Evolutionary conservation across 2,329 filamentous ascomycete species (phyloP), one percentile per base, ranked within the genome.

Genomic region (Penicillium sp.): DNA sequence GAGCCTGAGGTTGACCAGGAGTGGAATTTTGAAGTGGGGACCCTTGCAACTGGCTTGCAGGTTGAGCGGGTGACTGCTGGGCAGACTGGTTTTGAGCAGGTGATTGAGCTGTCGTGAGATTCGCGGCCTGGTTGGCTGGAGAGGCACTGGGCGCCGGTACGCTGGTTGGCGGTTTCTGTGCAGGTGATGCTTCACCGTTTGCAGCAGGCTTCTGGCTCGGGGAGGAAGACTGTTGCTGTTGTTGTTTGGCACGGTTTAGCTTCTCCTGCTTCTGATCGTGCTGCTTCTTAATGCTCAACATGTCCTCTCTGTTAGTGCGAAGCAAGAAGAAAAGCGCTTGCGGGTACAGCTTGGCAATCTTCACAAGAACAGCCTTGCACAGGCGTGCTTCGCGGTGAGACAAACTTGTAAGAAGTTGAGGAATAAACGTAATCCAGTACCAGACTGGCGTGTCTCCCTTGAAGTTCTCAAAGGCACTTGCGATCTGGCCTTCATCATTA

Each of bases 391-490:
- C 95, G 65, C 93, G 92, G 69, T 97, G 88, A 2, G 90, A 90
- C 49, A 99, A 81, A 50, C 93, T 94, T 42, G 91, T 93, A 29
- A 99, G 84, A 41, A 99, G 82, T 74, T 99, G 94, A 18, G 94
- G 94, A 60, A 99, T 97, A 72, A 96, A 99, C 0, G 93, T 97
- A 64, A 97, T 97, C 94, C 94, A 99, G 77, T 97, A 99, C 94
- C 94, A 99, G 12, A 96, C 91, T 0, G 92, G 92, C 2, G 92
- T 96, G 65, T 99, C 95, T 49, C 94, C 94, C 79, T 97, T 97
- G 78, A 94, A 99, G 64, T 93, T 90, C 62, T 96, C 91, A 63
- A 97, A 99, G 12, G 93, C 91, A 65, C 86, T 82, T 0, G 90
- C 89, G 57, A 99, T 87, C 35, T 84, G 88, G 12, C 90, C 90